Conservation (phyloP, 495 filamentous ascomycete species). For the Lentithecium fluviatile region DNA sequence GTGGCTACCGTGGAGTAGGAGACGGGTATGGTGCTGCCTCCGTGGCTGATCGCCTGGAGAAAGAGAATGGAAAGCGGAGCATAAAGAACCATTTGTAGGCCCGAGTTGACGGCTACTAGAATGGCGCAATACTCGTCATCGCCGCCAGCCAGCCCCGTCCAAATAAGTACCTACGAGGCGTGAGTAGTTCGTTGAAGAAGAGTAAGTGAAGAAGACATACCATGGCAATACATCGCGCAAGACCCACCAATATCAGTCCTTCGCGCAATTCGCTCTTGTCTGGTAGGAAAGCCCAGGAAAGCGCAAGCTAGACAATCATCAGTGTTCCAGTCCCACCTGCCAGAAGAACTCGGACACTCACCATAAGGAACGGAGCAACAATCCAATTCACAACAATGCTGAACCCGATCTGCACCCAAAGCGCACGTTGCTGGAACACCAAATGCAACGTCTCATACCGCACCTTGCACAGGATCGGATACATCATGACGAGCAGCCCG, state of each 20-base stretch:
- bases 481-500: conserved; percentile 89
- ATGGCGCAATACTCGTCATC: conserved; percentile 86
- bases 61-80: conserved; percentile 79
- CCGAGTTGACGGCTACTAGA: conserved; percentile 82
- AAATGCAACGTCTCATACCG: conserved; percentile 71
- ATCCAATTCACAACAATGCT: conserved; percentile 82
- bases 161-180: conserved; percentile 62
- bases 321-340: conserved; percentile 1
- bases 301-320: too few relatives aligned
- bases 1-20: conserved; percentile 72
- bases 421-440: conserved; percentile 56
- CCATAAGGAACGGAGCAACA: conserved; percentile 80
- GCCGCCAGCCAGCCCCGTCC: conserved; percentile 75
- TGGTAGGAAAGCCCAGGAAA: conserved; percentile 82
- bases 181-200: neutral
- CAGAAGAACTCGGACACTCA: conserved; percentile 40
- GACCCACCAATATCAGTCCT: conserved; percentile 73
- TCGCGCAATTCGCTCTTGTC: conserved; percentile 66
- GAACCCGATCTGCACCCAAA: conserved; percentile 79
- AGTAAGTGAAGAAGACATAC: conserved; percentile 45
- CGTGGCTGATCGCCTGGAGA: conserved; percentile 63
- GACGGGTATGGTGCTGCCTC: conserved; percentile 46
- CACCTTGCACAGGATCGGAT: conserved; percentile 85
- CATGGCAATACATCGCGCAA: conserved; percentile 84
- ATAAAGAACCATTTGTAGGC: conserved; percentile 84